Percentiles rank a stretch among this genome's conserved stretches.
These are phyloP conservation scores for Xylariomycetidae sp. DNA, from an alignment of 2,329 filamentous ascomycete genomes.

Conservation along the genomic window DNA sequence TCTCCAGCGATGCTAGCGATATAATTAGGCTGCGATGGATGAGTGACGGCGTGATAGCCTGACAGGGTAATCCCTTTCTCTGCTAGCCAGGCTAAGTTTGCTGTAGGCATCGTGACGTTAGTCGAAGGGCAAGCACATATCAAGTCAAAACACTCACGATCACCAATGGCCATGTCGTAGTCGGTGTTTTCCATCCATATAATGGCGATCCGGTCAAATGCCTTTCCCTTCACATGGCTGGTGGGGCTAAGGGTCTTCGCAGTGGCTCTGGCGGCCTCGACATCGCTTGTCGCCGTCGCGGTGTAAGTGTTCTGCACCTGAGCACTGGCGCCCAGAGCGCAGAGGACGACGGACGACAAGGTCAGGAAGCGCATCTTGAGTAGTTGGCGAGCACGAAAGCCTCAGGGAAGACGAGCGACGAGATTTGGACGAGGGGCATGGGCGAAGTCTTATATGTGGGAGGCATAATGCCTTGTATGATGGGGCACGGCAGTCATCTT, in stretches of 20 bases:
- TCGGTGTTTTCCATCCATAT: slow-evolving; percentile 78
- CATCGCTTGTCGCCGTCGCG: slow-evolving; percentile 44
- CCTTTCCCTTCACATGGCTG: slow-evolving; percentile 63
- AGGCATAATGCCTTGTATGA: too few relatives aligned
- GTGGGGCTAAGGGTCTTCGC: slow-evolving; percentile 57
- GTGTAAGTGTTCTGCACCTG: slow-evolving; percentile 36
- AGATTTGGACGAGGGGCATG: too few relatives aligned
- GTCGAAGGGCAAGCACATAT: not conserved
- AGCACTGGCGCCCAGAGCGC: slow-evolving; percentile 13
- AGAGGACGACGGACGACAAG: slow-evolving; percentile 13
- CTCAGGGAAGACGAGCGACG: too few relatives aligned
- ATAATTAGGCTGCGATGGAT: slow-evolving; percentile 76
- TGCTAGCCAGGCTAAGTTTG: slow-evolving; percentile 54
- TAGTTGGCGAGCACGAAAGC: too few relatives aligned
- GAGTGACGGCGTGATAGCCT: slow-evolving; percentile 59
- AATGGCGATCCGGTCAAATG: slow-evolving; percentile 66
- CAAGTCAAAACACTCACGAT: slow-evolving; percentile 43
- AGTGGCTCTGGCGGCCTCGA: slow-evolving; percentile 54
- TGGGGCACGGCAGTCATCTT: too few relatives aligned
- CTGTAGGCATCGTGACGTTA: slow-evolving; percentile 18
- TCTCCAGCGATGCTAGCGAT: slow-evolving; percentile 64
- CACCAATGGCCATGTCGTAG: slow-evolving; percentile 58
- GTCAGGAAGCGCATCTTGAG: slow-evolving; percentile 20
- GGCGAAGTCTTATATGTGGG: too few relatives aligned
- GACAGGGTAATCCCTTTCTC: slow-evolving; percentile 57